Conservation (phyloP, 495 filamentous ascomycete species). For the Penicillium herquei region DNA sequence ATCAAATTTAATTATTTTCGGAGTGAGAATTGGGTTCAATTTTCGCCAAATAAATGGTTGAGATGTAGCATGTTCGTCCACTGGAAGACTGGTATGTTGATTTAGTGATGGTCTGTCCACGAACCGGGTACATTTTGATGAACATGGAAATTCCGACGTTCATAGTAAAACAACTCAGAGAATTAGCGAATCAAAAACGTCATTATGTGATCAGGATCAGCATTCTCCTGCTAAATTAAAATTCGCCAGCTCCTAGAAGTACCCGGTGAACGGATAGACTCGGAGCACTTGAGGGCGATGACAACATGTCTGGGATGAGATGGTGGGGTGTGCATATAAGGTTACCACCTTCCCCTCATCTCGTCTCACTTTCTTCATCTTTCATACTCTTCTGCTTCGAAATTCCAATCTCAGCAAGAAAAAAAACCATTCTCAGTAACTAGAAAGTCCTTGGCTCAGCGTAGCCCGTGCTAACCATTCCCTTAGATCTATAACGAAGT, state of each 20-base stretch:
- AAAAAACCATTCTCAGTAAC: conserved; percentile 17
- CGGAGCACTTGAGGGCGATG: conserved; percentile 18
- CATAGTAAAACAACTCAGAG: too few species aligned
- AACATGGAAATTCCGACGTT: too few species aligned
- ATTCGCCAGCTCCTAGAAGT: conserved; percentile 18
- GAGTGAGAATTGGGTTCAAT: too few species aligned
- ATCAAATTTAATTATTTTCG: too few species aligned
- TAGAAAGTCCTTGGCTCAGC: conserved; percentile 4
- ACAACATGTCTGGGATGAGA: conserved; percentile 9
- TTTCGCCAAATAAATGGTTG: too few species aligned
- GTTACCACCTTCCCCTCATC: conserved; percentile 17
- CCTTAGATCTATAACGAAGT: conserved; percentile 18
- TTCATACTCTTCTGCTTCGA: background rate
- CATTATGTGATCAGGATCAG: conserved; percentile 17
- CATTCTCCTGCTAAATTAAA: conserved; percentile 8
- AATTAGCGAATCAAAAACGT: conserved; percentile 9
- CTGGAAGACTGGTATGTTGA: background rate
- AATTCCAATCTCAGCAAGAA: background rate
- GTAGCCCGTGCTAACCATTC: conserved; percentile 17
- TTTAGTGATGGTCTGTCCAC: too few species aligned
- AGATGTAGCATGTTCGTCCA: background rate
- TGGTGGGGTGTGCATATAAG: conserved; percentile 24
- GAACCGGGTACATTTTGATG: too few species aligned
- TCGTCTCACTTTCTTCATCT: background rate
- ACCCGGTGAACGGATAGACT: conserved; percentile 19